Conservation (phyloP, 495 filamentous ascomycete genomes). For the Hyaloscypha bicolor region DNA sequence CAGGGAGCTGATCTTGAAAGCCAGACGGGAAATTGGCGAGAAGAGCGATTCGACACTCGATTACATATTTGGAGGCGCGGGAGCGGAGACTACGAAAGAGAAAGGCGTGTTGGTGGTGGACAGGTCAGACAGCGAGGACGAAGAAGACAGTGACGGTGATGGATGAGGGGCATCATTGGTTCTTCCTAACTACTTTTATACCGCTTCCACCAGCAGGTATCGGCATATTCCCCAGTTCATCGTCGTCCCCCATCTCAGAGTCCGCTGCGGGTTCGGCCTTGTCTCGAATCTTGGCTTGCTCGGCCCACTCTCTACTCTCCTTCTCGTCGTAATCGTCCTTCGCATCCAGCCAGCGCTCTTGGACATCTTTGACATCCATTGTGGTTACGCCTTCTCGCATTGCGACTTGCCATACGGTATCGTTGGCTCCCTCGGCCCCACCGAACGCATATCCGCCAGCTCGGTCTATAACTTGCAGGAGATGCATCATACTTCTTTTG, state of each 20-base stretch:
- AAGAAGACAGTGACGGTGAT: conserved; percentile 46
- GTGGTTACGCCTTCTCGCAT: conserved; percentile 81
- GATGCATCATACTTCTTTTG: conserved; percentile 91
- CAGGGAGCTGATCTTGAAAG: conserved; percentile 66
- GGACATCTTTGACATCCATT: conserved; percentile 83
- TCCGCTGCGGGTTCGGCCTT: conserved; percentile 39
- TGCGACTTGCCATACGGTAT: conserved; percentile 91
- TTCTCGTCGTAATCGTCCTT: conserved; percentile 86
- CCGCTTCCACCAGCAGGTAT: conserved; percentile 36
- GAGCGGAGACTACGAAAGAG: conserved; percentile 14
- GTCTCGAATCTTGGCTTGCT: conserved; percentile 41
- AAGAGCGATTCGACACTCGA: conserved; percentile 40
- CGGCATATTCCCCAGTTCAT: conserved; percentile 35
- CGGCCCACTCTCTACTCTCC: conserved; percentile 73
- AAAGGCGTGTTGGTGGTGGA: conserved; percentile 44
- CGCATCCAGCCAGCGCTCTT: conserved; percentile 91
- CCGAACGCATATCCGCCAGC: conserved; percentile 94
- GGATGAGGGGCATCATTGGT: conserved; percentile 39
- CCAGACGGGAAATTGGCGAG: conserved; percentile 42
- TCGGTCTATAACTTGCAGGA: conserved; percentile 84
- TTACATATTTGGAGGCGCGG: conserved; percentile 42
- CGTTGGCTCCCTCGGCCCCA: conserved; percentile 86
- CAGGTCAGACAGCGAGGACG: conserved; percentile 48
- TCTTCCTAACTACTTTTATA: conserved; percentile 44
- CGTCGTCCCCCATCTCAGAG: conserved; percentile 34